Conservation (phyloP, 1,284 basidiomycete genomes). For the Mixia osmundae region DNA sequence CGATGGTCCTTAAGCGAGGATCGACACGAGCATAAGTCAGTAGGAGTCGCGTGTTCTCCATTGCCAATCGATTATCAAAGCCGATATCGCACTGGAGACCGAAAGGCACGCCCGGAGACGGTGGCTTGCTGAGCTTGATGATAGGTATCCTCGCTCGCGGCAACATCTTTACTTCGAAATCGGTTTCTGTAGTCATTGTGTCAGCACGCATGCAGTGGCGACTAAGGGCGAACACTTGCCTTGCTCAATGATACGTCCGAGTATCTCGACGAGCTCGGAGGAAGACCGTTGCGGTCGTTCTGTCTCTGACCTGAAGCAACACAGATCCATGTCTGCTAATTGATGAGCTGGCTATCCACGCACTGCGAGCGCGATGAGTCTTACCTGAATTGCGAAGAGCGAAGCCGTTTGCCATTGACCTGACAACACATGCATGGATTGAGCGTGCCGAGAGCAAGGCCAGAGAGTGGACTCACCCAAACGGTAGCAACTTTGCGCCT, state of each 20-base stretch:
- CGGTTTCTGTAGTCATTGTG: conserved; percentile 63
- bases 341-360: neutral
- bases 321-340: conserved; percentile 78
- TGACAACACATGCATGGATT: neutral
- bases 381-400: conserved; percentile 78
- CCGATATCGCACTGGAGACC: conserved; percentile 86
- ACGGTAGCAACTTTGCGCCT: conserved; percentile 67
- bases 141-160: conserved; percentile 96
- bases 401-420: conserved; percentile 69
- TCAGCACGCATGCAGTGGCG: neutral
- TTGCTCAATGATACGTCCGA: conserved; percentile 76
- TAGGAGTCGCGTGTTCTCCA: conserved; percentile 87
- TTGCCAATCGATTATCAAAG: conserved; percentile 84
- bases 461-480: conserved; percentile 35
- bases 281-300: conserved; percentile 36
- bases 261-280: conserved; percentile 75
- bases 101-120: conserved; percentile 64
- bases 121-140: conserved; percentile 81
- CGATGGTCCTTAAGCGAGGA: conserved; percentile 74
- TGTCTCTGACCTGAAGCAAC: conserved; percentile 73
- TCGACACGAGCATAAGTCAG: conserved; percentile 97
- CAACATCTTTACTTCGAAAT: conserved; percentile 87
- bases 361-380: conserved; percentile 16
- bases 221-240: conserved; percentile 31
- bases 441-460: neutral